Conservation (phyloP, 2,329 filamentous ascomycete species). For the Thelonectria rubi region DNA sequence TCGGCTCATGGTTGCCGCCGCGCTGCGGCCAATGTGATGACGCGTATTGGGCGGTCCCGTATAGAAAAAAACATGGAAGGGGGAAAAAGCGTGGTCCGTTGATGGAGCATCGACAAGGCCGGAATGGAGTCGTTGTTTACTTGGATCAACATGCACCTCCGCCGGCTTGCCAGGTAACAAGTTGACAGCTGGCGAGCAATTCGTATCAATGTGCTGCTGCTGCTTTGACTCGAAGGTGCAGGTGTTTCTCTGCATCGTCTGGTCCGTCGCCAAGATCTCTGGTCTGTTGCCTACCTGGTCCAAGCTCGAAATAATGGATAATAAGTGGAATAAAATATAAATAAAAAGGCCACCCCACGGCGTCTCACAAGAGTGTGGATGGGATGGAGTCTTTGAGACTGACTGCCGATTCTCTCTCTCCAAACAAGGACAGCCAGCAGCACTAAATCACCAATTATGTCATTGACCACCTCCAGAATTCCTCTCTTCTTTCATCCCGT, state of each 20-base stretch:
- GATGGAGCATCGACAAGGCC: neutral
- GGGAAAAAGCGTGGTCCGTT: neutral
- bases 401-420: no score
- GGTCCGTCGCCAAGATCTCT: no score
- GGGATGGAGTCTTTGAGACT: no score
- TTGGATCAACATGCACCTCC: neutral
- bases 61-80: neutral
- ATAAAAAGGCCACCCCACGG: no score
- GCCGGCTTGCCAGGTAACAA: neutral
- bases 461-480: neutral
- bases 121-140: neutral
- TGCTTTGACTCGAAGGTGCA: no score
- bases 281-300: neutral
- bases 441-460: no score
- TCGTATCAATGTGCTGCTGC: no score
- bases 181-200: neutral
- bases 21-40: conserved; percentile 39
- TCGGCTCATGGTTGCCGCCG: conserved; percentile 25
- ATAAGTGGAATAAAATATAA: no score
- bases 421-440: no score
- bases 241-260: no score
- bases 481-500: neutral
- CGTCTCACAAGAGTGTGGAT: no score
- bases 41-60: conserved; percentile 29
- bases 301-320: no score